A percentile compares a stretch with the other conserved stretches of the same genome.
Conservation (phyloP, 768 basidiomycete genomes). For the Tulasnella sp. region DNA sequence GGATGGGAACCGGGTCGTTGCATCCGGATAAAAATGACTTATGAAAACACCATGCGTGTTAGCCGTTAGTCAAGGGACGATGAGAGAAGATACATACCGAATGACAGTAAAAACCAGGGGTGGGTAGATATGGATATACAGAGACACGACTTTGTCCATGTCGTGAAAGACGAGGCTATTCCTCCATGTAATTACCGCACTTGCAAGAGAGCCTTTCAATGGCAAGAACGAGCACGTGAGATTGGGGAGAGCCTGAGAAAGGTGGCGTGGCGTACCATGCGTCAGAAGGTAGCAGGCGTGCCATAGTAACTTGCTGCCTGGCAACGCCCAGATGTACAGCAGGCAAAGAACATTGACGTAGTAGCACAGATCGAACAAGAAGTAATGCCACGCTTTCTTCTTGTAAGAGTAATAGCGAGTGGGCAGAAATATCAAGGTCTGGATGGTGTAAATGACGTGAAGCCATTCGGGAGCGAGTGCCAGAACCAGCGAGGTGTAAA, state of each 20-base stretch:
- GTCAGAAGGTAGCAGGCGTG: conserved; percentile 88
- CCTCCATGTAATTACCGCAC: conserved; percentile 95
- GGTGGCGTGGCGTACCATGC: conserved; percentile 36
- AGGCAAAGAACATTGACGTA: conserved; percentile 87
- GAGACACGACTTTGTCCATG: conserved; percentile 85
- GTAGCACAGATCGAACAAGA: conserved; percentile 52
- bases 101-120: conserved; percentile 88
- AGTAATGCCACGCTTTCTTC: conserved; percentile 76
- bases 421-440: conserved; percentile 67
- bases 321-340: conserved; percentile 83
- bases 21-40: conserved; percentile 81
- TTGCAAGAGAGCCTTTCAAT: conserved; percentile 55
- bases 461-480: conserved; percentile 85
- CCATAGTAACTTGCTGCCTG: conserved; percentile 63
- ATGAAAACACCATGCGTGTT: neutral
- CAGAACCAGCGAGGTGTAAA: conserved; percentile 74
- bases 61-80: neutral
- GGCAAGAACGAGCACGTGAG: neutral
- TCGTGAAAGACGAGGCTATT: conserved; percentile 98
- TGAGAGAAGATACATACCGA: conserved; percentile 37
- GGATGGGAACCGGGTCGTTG: conserved; percentile 76
- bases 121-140: conserved; percentile 91
- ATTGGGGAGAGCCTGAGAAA: neutral
- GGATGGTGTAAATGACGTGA: conserved; percentile 74
- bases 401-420: conserved; percentile 79